Conservation (phyloP, 2,329 filamentous ascomycete genomes). For the Dactylellina cionopaga region DNA sequence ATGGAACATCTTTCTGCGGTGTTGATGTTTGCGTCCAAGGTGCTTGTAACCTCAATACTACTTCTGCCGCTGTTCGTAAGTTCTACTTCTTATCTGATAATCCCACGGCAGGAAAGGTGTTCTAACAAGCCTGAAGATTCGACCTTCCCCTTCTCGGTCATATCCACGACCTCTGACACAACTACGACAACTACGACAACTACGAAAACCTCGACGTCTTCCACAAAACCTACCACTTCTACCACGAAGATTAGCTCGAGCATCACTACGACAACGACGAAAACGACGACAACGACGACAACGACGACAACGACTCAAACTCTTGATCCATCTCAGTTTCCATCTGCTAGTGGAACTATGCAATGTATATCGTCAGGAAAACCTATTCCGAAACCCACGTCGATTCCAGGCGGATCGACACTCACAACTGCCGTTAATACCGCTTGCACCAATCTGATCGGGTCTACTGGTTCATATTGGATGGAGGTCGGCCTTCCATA, state of each 20-base stretch:
- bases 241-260: background rate
- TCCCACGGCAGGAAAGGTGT: too few relatives aligned
- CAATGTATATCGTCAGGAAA: conserved; percentile 7
- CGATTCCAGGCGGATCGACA: background rate
- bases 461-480: background rate
- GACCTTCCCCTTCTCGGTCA: too few relatives aligned
- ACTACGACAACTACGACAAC: background rate
- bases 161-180: background rate
- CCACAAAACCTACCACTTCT: background rate
- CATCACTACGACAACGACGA: background rate
- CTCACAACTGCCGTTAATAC: conserved; percentile 5
- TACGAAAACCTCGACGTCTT: background rate
- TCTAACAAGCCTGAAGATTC: too few relatives aligned
- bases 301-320: background rate
- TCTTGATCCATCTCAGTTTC: background rate
- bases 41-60: too few relatives aligned
- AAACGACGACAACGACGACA: background rate
- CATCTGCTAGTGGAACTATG: conserved; percentile 5
- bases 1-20: too few relatives aligned
- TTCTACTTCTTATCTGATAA: too few relatives aligned
- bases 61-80: too few relatives aligned
- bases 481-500: conserved; percentile 11
- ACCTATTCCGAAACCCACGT: background rate
- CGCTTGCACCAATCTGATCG: conserved; percentile 7
- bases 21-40: too few relatives aligned